phyloP scores from a whole-genome alignment of 257 asterid species.

The Solanum stenotomum region DNA sequence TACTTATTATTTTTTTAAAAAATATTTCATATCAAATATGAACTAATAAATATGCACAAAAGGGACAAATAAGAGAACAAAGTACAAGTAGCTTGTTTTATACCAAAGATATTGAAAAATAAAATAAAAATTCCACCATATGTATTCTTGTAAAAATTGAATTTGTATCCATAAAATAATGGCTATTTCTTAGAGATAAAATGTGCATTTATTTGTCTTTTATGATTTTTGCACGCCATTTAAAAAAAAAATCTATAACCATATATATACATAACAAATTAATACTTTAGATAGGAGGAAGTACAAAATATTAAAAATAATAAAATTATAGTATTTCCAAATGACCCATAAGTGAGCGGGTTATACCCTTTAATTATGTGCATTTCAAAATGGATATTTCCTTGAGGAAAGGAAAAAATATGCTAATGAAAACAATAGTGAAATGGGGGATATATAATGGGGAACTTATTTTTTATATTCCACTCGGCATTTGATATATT shows the following conservation, averaged over 20 bases:
- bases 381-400: background rate
- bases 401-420: too few species aligned
- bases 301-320: background rate
- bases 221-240: background rate
- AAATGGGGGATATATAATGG: too few species aligned
- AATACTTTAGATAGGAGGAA: background rate
- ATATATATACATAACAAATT: background rate
- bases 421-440: too few species aligned
- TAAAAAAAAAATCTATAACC: background rate
- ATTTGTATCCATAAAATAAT: background rate
- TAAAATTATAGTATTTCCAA: background rate
- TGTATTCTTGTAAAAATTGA: background rate
- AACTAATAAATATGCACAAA: background rate
- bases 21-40: background rate
- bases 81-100: background rate
- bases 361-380: background rate
- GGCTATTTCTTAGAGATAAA: background rate
- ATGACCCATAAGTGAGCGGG: background rate
- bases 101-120: background rate
- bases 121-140: background rate
- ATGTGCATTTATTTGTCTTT: background rate
- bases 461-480: too few species aligned
- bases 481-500: too few species aligned
- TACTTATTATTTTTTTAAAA: too few species aligned
- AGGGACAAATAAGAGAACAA: background rate